A percentile compares a stretch with the other conserved stretches of the same genome.
Conservation (phyloP, 768 basidiomycete species). For the Boletus sp. region DNA sequence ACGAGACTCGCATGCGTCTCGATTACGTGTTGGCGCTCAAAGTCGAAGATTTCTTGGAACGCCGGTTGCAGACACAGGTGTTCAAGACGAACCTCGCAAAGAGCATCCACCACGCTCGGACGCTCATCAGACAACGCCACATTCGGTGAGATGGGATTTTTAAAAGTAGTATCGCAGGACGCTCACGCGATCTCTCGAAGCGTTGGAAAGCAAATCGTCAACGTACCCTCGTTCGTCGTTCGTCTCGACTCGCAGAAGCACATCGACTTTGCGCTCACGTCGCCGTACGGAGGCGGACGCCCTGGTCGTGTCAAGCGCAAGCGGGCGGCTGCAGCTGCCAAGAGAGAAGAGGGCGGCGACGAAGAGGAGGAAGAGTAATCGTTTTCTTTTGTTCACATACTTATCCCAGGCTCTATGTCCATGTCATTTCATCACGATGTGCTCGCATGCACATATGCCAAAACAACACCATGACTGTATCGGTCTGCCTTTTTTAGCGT, state of each 20-base stretch:
- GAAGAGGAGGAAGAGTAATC: slow-evolving; percentile 87
- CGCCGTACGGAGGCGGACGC: slow-evolving; percentile 93
- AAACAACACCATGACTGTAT: slow-evolving; percentile 25
- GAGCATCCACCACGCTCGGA: slow-evolving; percentile 97
- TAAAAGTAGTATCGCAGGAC: background rate
- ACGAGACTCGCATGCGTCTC: slow-evolving; percentile 98
- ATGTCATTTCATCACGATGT: slow-evolving; percentile 28
- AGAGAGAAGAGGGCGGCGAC: slow-evolving; percentile 86
- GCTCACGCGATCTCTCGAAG: slow-evolving; percentile 37
- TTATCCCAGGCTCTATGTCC: slow-evolving; percentile 29
- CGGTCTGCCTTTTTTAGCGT: background rate
- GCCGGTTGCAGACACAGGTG: slow-evolving; percentile 97
- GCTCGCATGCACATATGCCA: slow-evolving; percentile 31
- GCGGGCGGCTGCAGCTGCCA: slow-evolving; percentile 90
- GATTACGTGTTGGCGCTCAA: slow-evolving; percentile 99
- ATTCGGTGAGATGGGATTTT: slow-evolving; percentile 70
- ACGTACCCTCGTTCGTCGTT: slow-evolving; percentile 97
- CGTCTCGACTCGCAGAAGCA: slow-evolving; percentile 99
- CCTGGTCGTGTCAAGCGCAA: slow-evolving; percentile 98
- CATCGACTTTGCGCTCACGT: slow-evolving; percentile 98
- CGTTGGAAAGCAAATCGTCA: slow-evolving; percentile 99
- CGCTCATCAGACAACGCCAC: slow-evolving; percentile 96
- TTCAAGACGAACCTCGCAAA: slow-evolving; percentile 99
- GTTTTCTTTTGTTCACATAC: slow-evolving; percentile 18
- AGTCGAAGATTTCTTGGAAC: slow-evolving; percentile 99